Conservation (phyloP, 306 rosid genomes). For the Prunus davidiana region DNA sequence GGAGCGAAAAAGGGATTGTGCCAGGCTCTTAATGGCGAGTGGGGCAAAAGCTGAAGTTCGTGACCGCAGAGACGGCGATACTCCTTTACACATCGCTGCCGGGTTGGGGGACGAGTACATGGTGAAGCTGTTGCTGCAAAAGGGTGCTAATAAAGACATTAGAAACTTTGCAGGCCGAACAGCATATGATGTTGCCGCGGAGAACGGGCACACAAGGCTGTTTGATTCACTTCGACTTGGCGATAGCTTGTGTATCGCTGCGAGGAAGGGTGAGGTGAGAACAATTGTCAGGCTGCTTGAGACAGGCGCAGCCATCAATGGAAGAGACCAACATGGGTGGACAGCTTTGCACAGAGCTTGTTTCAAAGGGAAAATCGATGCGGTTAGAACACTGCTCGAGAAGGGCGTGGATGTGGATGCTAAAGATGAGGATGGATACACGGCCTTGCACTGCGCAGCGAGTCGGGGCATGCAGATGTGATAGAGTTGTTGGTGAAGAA, state of each 20-base stretch:
- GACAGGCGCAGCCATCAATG: slow-evolving; percentile 55
- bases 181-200: slow-evolving; percentile 57
- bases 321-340: slow-evolving; percentile 81
- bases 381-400: slow-evolving; percentile 42
- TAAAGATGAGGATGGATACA: slow-evolving; percentile 77
- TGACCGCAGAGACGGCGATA: slow-evolving; percentile 44
- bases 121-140: slow-evolving; percentile 65
- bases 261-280: slow-evolving; percentile 68
- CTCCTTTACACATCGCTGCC: slow-evolving; percentile 70
- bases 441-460: slow-evolving; percentile 69
- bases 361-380: slow-evolving; percentile 61
- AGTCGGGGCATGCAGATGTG: slow-evolving; percentile 63
- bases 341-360: slow-evolving; percentile 73
- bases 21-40: slow-evolving; percentile 55
- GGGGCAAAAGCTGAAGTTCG: slow-evolving; percentile 47
- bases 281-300: slow-evolving; percentile 51
- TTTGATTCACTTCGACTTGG: slow-evolving; percentile 64
- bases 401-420: slow-evolving; percentile 65
- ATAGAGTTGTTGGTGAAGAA: slow-evolving; percentile 67
- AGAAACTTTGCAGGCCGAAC: slow-evolving; percentile 52
- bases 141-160: slow-evolving; percentile 61
- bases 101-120: slow-evolving; percentile 61
- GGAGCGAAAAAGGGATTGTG: slow-evolving; percentile 54
- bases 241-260: slow-evolving; percentile 55
- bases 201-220: slow-evolving; percentile 53